phyloP scores from a whole-genome alignment of 1,139 yeast genomes.

The Zygoascus hellenicus region DNA sequence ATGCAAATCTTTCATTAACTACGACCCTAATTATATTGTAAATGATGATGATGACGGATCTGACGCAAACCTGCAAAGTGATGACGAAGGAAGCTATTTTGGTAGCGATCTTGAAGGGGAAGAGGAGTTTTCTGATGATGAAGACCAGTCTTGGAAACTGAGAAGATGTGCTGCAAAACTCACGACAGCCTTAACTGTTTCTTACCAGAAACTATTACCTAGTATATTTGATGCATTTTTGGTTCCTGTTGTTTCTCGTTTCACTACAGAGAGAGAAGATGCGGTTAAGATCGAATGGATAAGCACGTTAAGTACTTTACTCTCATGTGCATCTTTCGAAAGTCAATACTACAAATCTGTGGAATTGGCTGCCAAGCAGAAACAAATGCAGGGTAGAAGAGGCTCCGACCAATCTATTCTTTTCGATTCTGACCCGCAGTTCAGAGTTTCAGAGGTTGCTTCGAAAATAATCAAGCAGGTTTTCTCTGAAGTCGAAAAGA shows the following conservation, averaged over 20 bases:
- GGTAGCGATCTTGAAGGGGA: conserved; percentile 39
- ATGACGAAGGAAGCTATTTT: conserved; percentile 28
- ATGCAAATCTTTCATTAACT: conserved; percentile 42
- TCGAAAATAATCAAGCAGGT: conserved; percentile 22
- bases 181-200: conserved; percentile 38
- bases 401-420: conserved; percentile 34
- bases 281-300: conserved; percentile 27
- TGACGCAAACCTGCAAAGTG: conserved; percentile 23
- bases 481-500: conserved; percentile 6
- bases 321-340: conserved; percentile 28
- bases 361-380: conserved; percentile 11
- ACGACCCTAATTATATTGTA: conserved; percentile 52
- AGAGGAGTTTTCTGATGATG: conserved; percentile 43
- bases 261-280: conserved; percentile 36
- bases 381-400: conserved; percentile 22
- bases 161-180: conserved; percentile 52
- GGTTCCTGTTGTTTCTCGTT: conserved; percentile 28
- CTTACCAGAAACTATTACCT: conserved; percentile 32
- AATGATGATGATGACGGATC: conserved; percentile 36
- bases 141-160: conserved; percentile 68
- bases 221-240: conserved; percentile 24
- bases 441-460: conserved; percentile 16
- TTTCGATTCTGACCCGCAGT: conserved; percentile 26
- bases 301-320: conserved; percentile 23
- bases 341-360: conserved; percentile 25